Evolutionary conservation across 2,329 filamentous ascomycete species (phyloP).

Genomic region (Torrubiellomyces zombiae): DNA sequence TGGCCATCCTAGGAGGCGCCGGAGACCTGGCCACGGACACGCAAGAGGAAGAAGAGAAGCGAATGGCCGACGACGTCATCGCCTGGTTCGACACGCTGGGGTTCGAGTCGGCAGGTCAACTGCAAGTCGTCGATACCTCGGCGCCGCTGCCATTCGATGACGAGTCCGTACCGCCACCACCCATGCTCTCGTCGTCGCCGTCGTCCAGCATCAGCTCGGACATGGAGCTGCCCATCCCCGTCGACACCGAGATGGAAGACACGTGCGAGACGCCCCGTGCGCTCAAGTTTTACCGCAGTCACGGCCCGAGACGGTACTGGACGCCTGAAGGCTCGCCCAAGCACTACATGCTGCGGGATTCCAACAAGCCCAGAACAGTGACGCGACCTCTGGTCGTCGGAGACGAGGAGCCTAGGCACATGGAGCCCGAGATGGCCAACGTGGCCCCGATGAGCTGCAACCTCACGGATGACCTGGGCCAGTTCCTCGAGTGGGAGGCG

Average conservation of each 20-base stretch:
- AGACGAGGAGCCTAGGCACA: constrained; percentile 12
- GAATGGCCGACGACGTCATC: constrained; percentile 23
- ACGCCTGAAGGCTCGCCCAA: constrained; percentile 17
- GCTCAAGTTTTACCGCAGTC: constrained; percentile 15
- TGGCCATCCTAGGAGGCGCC: constrained; percentile 42
- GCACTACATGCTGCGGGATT: constrained; percentile 6
- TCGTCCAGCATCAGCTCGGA: constrained; percentile 15
- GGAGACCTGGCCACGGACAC: constrained; percentile 30
- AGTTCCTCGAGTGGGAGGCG: constrained; percentile 41
- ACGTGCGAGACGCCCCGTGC: constrained; percentile 13
- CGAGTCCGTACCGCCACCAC: constrained; percentile 7
- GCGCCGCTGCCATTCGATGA: constrained; percentile 2
- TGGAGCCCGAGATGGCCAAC: constrained; percentile 12
- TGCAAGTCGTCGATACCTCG: constrained; percentile 15
- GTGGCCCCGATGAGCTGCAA: constrained; percentile 44
- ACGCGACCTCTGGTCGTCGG: constrained; percentile 28
- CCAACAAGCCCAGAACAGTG: constrained; percentile 9
- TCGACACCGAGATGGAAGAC: constrained; percentile 16
- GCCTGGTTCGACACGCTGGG: constrained; percentile 36
- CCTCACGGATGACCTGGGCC: constrained; percentile 38
- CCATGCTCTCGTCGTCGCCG: constrained; percentile 10
- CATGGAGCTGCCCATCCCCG: constrained; percentile 20
- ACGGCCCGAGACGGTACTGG: constrained; percentile 17
- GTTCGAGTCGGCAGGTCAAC: constrained; percentile 24
- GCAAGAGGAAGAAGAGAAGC: constrained; percentile 26